Evolutionary conservation across 2,329 filamentous ascomycete genomes (phyloP), one percentile per base, ranked within the genome.

Genomic region (Fusarium foetens): DNA sequence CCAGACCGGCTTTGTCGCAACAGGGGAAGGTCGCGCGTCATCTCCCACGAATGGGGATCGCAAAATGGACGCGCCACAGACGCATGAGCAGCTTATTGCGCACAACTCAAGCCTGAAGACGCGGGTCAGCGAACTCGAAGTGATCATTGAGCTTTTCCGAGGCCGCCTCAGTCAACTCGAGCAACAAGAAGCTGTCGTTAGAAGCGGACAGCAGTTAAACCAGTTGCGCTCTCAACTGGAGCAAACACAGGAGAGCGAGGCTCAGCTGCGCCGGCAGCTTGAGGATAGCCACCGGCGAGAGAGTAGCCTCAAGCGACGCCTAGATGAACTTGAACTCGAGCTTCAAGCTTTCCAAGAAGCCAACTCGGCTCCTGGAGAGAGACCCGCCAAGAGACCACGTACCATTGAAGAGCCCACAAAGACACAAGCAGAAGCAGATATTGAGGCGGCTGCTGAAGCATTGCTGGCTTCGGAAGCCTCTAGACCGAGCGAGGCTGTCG

Each of bases 91-190:
- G 68, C 88, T 97, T 29, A 85, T 94, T 58, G 91, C 92, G 4
- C 89, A 92, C 69, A 97, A 97, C 80, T 93, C 93, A 9, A 92
- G 91, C 55, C 86, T 98, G n/a, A 97, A 97, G 84, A 99, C 96
- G 1, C 91, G 96, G 45, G 95, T 99, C 38, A 96, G 92, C 75
- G 96, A 99, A 81, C 88, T 99, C 29, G 96, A 99, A 80, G 89
- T 99, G 58, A 98, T 99, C 85, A 98, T 95, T 77, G 92, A 93
- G 78, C 85, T 95, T 48, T 94, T 94, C 81, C 87, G 91, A 55
- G 91, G 91, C 41, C 89, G 92, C 16, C 90, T 98, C 81, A 90
- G 79, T 87, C 93, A 96, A 79, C 86, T 96, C 17, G 94, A 97
- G 79, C 89, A 91, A 74, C 92, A 92, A 77, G 93, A 95, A 79